Evolutionary conservation across 331 rosid species (phyloP), one percentile per base, ranked within the genome.

Genomic region (Phaseolus coccineus): DNA sequence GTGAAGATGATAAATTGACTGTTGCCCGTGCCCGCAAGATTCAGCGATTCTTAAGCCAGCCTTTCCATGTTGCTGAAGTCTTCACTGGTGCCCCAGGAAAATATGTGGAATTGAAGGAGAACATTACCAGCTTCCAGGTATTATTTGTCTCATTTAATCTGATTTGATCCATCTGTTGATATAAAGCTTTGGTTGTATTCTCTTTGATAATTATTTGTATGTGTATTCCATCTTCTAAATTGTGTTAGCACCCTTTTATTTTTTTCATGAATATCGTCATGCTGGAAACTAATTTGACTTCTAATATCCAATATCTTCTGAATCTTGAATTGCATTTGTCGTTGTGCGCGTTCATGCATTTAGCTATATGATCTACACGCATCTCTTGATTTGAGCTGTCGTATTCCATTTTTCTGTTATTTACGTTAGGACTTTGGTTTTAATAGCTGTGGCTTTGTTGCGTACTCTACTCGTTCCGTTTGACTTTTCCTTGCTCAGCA

Each of bases 11-110:
- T 87, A 96, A 96, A 73, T 76, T 96, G 87, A 96, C 99, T 15
- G 99, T 96, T 27, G 98, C 98, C 14, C 98, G 99, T 82, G 99
- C 99, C 42, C 98, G 99, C 64, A 96, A 96, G 79, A 96, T 96
- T 80, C 57, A 22, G 78, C 68, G 87, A 77, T 96, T 96, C 92
- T 81, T 96, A 80, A 96, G 99, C 65, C 99, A 93, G 91, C 99
- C 99, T 46, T 96, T 96, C 99, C 99, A 96, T 58, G 99, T 96
- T 15, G 99, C 99, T n/a, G 99, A 96, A 85, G 98, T 96, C 35
- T 96, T 96, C 92, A 96, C 99, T 28, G 99, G 99, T 85, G 99
- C 99, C 57, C 94, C 99, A 11, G 99, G 99, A 51, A 96, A 96
- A 83, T 96, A 96, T 2, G 99, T 96, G 5, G 99, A 96, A 16